Conservation (phyloP, 768 basidiomycete species). For the Kwoniella sp. region DNA sequence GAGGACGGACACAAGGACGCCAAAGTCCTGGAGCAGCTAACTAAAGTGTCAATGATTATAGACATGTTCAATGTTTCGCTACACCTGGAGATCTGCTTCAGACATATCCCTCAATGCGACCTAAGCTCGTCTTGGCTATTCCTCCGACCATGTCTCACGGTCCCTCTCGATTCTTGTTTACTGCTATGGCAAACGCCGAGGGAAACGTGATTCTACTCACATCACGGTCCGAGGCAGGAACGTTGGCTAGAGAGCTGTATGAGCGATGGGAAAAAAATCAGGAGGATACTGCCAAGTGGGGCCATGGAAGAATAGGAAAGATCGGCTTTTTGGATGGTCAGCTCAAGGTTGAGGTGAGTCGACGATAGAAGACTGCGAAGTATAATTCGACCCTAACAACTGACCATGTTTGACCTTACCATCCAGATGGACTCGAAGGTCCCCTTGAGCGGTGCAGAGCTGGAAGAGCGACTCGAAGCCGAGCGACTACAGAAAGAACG, state of each 20-base stretch:
- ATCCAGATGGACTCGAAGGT: slow-evolving; percentile 82
- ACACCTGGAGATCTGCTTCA: slow-evolving; percentile 77
- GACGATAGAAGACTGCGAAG: no score
- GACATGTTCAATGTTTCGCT: slow-evolving; percentile 88
- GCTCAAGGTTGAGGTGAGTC: slow-evolving; percentile 67
- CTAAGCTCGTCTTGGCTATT: slow-evolving; percentile 90
- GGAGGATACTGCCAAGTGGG: slow-evolving; percentile 78
- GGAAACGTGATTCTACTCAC: slow-evolving; percentile 89
- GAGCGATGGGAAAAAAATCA: slow-evolving; percentile 84
- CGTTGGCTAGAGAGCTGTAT: slow-evolving; percentile 75
- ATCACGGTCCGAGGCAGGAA: slow-evolving; percentile 73
- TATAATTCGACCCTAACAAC: no score
- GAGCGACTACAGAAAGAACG: slow-evolving; percentile 77
- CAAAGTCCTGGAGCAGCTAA: background rate
- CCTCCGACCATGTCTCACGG: slow-evolving; percentile 92
- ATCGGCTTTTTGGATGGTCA: slow-evolving; percentile 72
- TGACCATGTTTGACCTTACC: no score
- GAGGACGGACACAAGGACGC: no score
- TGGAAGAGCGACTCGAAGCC: slow-evolving; percentile 75
- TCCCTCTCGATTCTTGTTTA: slow-evolving; percentile 80
- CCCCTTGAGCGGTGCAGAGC: slow-evolving; percentile 81
- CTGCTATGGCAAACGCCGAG: slow-evolving; percentile 76
- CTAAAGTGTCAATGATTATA: slow-evolving; percentile 56
- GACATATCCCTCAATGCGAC: slow-evolving; percentile 79
- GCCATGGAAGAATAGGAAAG: slow-evolving; percentile 84